Percentiles rank a stretch among this genome's conserved stretches.
These are phyloP conservation scores for Mortierella polycephala DNA, from an alignment of 371 early-diverging fungal genomes.

Conservation along the genomic window DNA sequence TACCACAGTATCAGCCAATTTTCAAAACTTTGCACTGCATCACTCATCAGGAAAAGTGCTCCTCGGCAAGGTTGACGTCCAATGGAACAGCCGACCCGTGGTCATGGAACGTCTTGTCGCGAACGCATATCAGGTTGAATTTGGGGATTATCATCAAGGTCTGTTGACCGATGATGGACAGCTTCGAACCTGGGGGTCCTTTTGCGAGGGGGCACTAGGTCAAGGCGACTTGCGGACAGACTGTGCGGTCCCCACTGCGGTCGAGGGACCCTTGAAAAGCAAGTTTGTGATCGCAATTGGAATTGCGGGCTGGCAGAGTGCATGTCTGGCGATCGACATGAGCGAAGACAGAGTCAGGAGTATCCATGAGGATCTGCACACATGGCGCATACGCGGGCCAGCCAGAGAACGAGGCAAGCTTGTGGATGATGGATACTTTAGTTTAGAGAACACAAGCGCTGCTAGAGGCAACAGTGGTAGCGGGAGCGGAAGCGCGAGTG, in stretches of 20 bases:
- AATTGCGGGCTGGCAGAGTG: constrained; percentile 50
- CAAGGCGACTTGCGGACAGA: constrained; percentile 31
- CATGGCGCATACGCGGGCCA: not conserved
- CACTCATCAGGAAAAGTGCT: constrained; percentile 39
- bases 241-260: constrained; percentile 33
- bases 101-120: constrained; percentile 32
- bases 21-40: constrained; percentile 33
- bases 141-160: constrained; percentile 49
- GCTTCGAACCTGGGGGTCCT: constrained; percentile 43
- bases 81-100: constrained; percentile 14
- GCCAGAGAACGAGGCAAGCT: not conserved
- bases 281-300: constrained; percentile 36
- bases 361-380: not conserved
- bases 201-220: constrained; percentile 41
- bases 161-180: constrained; percentile 47
- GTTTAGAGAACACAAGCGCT: constrained; percentile 19
- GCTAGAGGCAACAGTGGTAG: constrained; percentile 10
- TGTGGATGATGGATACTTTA: constrained; percentile 32
- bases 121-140: constrained; percentile 31
- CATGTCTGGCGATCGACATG: constrained; percentile 46
- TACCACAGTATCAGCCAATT: constrained; percentile 33
- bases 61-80: constrained; percentile 30
- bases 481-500: constrained; percentile 14
- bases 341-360: constrained; percentile 13
- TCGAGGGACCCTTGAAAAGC: constrained; percentile 35